Evolutionary conservation across 1,284 basidiomycete genomes (phyloP), one percentile per base, ranked within the genome.

Genomic region (Coriolopsis trogii): DNA sequence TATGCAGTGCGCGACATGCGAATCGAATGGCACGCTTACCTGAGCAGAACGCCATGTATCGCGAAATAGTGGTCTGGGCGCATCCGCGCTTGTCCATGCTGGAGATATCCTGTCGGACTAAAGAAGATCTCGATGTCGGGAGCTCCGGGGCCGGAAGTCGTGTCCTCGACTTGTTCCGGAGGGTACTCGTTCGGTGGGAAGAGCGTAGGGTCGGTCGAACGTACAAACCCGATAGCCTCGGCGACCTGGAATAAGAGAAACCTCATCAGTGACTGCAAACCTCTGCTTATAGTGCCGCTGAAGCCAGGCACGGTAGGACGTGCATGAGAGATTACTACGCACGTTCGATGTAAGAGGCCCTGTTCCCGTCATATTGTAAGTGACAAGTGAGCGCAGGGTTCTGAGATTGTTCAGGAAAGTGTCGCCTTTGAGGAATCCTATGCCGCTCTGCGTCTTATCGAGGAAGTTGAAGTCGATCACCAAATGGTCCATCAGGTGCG

Each of bases 61-160:
- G 57, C 63, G 41, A 73, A 64, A 25, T 67, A 59, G 21, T 70
- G 57, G 1, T 56, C 63, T 0, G 54, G 41, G 4, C 63, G 59
- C 21, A 64, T 40, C 3, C 15, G 2, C 2, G 43, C 55, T 6
- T 40, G 25, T 10, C 62, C 65, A 26, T 67, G 63, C n/a, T 67
- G 58, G 21, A 62, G 73, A 56, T 78, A 82, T 4, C 72, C 73
- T 12, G 79, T 36, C 0, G 82, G 75, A 2, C 74, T 70, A 4
- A 71, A 64, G 59, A 86, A 78, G n/a, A 87, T 42, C 58, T 88
- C 85, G 15, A 87, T 64, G 51, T 87, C 85, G 3, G 85, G 85
- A 23, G 81, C 79, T 5, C 73, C 70, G 2, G 73, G 63, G 1
- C 74, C 81, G 2, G 85, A 83, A 0, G 80, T 83, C 31, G 71